Evolutionary conservation across 1,139 yeast genomes (phyloP).

Genomic region (Nakaseomyces kungkrabaensis): DNA sequence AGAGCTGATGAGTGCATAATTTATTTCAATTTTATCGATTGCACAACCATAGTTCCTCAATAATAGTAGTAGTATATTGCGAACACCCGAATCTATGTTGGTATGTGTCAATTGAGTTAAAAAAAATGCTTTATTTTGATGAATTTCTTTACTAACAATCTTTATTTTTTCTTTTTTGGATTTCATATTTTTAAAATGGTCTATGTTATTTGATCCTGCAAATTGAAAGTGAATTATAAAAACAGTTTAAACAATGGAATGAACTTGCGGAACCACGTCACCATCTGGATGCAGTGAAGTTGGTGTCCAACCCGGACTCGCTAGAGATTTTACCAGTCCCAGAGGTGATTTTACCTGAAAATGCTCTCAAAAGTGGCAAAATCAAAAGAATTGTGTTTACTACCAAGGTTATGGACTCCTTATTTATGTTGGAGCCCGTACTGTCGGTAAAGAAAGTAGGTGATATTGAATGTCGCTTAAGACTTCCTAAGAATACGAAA

Average conservation of each 20-base stretch:
- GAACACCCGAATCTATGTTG: neutral
- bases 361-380: constrained; percentile 7
- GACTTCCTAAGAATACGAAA: constrained; percentile 5
- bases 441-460: constrained; percentile 12
- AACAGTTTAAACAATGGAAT: constrained; percentile 31
- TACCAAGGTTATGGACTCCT: constrained; percentile 21
- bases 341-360: constrained; percentile 11
- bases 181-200: too few relatives aligned
- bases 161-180: too few relatives aligned
- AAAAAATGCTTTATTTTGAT: neutral
- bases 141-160: neutral
- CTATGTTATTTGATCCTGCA: too few relatives aligned
- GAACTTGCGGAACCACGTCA: constrained; percentile 28
- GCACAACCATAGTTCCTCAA: too few relatives aligned
- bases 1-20: too few relatives aligned
- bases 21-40: too few relatives aligned
- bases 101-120: neutral
- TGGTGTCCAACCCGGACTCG: constrained; percentile 18
- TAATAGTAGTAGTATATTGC: too few relatives aligned
- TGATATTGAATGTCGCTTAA: constrained; percentile 8
- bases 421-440: constrained; percentile 15
- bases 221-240: too few relatives aligned
- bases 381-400: constrained; percentile 16
- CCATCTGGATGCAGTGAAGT: constrained; percentile 21
- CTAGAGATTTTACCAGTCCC: constrained; percentile 21